These are phyloP conservation scores for Hypoxylon intermedium DNA, from an alignment of 495 filamentous ascomycete species.

Conservation along the genomic window DNA sequence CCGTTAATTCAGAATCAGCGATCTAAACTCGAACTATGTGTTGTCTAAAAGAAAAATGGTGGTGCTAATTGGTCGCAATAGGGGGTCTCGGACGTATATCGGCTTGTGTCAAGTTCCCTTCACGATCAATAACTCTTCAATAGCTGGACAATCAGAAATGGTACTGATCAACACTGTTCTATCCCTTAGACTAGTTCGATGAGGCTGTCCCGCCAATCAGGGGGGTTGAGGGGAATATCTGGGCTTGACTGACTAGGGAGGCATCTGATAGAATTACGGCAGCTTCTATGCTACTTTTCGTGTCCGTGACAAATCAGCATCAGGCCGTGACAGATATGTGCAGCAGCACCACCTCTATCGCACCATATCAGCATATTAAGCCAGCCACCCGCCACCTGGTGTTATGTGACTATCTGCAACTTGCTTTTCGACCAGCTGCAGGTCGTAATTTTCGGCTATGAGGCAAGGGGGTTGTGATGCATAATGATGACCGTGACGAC, in stretches of 20 bases:
- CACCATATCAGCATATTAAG: too few relatives aligned
- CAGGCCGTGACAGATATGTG: background rate
- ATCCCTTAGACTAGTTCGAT: background rate
- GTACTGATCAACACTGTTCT: constrained; percentile 19
- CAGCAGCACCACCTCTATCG: background rate
- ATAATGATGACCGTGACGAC: constrained; percentile 1
- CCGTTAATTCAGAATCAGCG: background rate
- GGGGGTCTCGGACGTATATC: too few relatives aligned
- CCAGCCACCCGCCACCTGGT: background rate
- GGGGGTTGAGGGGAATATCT: background rate
- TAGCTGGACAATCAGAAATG: constrained; percentile 18
- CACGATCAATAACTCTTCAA: background rate
- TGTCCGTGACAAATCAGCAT: background rate
- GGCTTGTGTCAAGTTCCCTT: too few relatives aligned
- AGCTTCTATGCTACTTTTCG: background rate
- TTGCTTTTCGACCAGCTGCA: constrained; percentile 17
- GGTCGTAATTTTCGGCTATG: background rate
- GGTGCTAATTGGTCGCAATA: constrained; percentile 6
- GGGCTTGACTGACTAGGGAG: background rate
- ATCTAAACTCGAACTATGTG: background rate
- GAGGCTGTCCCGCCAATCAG: background rate
- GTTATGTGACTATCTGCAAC: background rate
- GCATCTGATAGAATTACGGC: too few relatives aligned
- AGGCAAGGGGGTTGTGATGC: constrained; percentile 1
- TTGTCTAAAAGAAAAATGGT: background rate